Percentiles rank a stretch among this genome's conserved stretches.
These are phyloP conservation scores for Schizopora paradoxa DNA, from an alignment of 1,284 basidiomycete genomes.

Conservation along the genomic window DNA sequence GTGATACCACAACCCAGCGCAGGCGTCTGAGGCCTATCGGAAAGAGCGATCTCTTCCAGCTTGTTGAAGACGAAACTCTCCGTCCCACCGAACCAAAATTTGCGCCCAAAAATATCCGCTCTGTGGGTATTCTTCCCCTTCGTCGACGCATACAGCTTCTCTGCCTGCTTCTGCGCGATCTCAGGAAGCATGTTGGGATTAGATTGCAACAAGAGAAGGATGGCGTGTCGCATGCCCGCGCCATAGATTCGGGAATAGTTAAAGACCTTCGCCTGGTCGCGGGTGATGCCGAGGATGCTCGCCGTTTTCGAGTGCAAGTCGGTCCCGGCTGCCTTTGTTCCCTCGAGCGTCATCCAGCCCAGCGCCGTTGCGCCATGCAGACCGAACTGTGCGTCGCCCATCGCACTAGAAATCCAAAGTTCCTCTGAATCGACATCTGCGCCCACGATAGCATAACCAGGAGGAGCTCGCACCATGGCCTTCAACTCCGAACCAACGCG, in stretches of 20 bases:
- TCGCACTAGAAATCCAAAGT: slow-evolving; percentile 97
- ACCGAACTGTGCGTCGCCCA: slow-evolving; percentile 99
- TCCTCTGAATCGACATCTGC: slow-evolving; percentile 99
- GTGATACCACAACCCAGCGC: slow-evolving; percentile 94
- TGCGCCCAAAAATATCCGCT: slow-evolving; percentile 62
- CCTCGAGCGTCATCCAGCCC: slow-evolving; percentile 99
- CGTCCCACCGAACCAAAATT: slow-evolving; percentile 96
- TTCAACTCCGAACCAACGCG: slow-evolving; percentile 97
- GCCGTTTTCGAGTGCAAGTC: slow-evolving; percentile 98
- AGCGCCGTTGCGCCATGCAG: slow-evolving; percentile 95
- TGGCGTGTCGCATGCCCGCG: slow-evolving; percentile 92
- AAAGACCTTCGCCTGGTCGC: slow-evolving; percentile 98
- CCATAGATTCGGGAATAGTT: slow-evolving; percentile 99
- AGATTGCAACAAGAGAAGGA: slow-evolving; percentile 84
- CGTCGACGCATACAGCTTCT: slow-evolving; percentile 87
- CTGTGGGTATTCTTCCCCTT: slow-evolving; percentile 87
- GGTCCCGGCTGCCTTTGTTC: slow-evolving; percentile 94
- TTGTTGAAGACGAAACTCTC: slow-evolving; percentile 99
- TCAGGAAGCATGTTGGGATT: slow-evolving; percentile 78
- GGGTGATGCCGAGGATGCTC: slow-evolving; percentile 85
- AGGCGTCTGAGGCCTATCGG: slow-evolving; percentile 85
- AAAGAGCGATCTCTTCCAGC: slow-evolving; percentile 91
- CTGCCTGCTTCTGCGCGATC: slow-evolving; percentile 76
- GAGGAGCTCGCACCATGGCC: slow-evolving; percentile 92
- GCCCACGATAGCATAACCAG: slow-evolving; percentile 92